Percentiles rank a stretch among this genome's conserved stretches.
phyloP scores from a whole-genome alignment of 768 basidiomycete species.

The Cyathus striatus region DNA sequence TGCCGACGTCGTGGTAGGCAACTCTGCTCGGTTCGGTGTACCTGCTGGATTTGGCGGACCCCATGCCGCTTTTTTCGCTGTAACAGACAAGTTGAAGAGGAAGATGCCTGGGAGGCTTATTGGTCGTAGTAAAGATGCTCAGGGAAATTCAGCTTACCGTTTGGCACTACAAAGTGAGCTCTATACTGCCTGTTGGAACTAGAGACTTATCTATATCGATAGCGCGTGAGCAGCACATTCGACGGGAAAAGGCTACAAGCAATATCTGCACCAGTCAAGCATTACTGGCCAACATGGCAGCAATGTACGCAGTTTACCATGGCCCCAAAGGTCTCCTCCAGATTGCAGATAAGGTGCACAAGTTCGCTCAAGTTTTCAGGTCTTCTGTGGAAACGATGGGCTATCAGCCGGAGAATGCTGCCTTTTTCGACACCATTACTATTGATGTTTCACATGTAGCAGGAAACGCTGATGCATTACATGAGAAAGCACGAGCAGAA shows the following conservation, averaged over 20 bases:
- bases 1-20: constrained; percentile 92
- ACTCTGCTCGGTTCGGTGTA: constrained; percentile 95
- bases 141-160: constrained; percentile 86
- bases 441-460: constrained; percentile 64
- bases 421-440: constrained; percentile 91
- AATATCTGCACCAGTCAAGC: constrained; percentile 99
- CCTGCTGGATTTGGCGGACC: constrained; percentile 97
- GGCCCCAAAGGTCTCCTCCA: constrained; percentile 80
- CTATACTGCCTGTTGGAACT: neutral
- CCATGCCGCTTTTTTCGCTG: constrained; percentile 96
- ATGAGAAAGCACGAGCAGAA: constrained; percentile 54
- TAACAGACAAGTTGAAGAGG: constrained; percentile 85
- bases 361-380: constrained; percentile 75
- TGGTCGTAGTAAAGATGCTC: constrained; percentile 80
- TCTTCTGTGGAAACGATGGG: constrained; percentile 65
- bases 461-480: constrained; percentile 56
- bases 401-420: constrained; percentile 62
- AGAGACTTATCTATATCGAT: constrained; percentile 1
- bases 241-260: constrained; percentile 96
- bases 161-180: constrained; percentile 88
- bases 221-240: constrained; percentile 97
- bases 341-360: constrained; percentile 90
- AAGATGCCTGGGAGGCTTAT: constrained; percentile 99
- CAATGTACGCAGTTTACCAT: constrained; percentile 98
- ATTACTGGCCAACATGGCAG: constrained; percentile 97